A percentile compares a stretch with the other conserved stretches of the same genome.
Evolutionary conservation across 2,329 filamentous ascomycete species (phyloP).

Genomic region (Neofusicoccum ribis): DNA sequence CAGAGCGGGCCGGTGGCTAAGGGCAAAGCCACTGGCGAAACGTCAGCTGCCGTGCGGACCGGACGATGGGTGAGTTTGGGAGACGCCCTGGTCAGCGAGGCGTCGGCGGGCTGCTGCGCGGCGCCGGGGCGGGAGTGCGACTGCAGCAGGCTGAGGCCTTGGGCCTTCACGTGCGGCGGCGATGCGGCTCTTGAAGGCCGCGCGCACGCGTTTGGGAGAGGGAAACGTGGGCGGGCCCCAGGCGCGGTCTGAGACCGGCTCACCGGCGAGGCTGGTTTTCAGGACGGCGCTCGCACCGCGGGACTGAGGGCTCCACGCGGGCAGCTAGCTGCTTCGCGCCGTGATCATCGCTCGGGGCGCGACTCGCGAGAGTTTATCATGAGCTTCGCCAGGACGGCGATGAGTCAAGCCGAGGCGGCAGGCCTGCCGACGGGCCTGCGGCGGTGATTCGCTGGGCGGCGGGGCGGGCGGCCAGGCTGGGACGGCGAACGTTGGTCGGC

Average conservation of each 20-base stretch:
- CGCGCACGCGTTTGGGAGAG: neutral
- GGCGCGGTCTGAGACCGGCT: too few species aligned
- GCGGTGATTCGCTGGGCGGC: neutral
- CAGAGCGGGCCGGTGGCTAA: neutral
- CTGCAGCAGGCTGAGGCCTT: neutral
- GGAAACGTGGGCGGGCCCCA: neutral
- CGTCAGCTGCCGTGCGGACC: neutral
- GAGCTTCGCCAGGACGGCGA: neutral
- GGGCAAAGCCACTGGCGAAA: neutral
- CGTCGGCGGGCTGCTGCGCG: neutral
- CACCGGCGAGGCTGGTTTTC: neutral
- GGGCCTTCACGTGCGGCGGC: constrained; percentile 1
- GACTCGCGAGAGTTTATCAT: constrained; percentile 10
- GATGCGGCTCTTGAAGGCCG: constrained; percentile 3
- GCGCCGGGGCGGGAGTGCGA: neutral
- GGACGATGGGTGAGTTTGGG: neutral
- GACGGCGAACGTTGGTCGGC: constrained; percentile 1
- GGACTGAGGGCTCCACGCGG: neutral
- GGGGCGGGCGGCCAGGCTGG: neutral
- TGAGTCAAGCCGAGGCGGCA: constrained; percentile 14
- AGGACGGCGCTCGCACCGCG: too few species aligned
- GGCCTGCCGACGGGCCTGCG: neutral
- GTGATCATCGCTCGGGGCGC: neutral
- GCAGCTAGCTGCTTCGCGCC: too few species aligned
- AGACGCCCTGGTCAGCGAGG: constrained; percentile 5